Evolutionary conservation across 371 early-diverging fungal genomes (phyloP).

Genomic region (Lichtheimia ramosa): DNA sequence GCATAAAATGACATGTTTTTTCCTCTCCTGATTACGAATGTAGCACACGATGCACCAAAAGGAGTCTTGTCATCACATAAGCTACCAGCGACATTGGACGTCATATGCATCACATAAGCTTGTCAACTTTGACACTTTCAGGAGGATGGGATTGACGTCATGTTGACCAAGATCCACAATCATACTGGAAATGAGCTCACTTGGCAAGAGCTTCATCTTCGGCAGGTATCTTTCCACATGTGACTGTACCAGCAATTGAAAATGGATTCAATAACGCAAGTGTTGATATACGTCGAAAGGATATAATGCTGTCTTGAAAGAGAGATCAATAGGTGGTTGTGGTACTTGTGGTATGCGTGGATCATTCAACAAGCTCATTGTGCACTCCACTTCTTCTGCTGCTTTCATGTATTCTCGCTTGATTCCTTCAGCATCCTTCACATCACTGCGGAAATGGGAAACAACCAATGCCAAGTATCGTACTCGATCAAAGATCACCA

Average conservation of each 20-base stretch:
- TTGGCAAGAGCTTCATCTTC: constrained; percentile 85
- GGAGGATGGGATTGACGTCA: constrained; percentile 95
- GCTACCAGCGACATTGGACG: constrained; percentile 88
- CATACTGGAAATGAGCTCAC: constrained; percentile 85
- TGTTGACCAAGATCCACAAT: constrained; percentile 97
- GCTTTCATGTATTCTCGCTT: constrained; percentile 67
- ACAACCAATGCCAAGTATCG: constrained; percentile 89
- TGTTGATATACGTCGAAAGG: constrained; percentile 97
- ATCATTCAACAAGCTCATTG: constrained; percentile 59
- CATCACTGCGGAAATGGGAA: constrained; percentile 83
- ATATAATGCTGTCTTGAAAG: constrained; percentile 72
- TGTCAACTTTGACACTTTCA: constrained; percentile 88
- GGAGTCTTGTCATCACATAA: constrained; percentile 85
- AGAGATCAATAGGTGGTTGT: constrained; percentile 67
- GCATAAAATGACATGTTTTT: constrained; percentile 96
- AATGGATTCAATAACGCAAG: constrained; percentile 95
- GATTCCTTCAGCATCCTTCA: constrained; percentile 52
- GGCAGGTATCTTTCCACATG: constrained; percentile 79
- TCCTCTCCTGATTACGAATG: constrained; percentile 88
- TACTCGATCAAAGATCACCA: constrained; percentile 93
- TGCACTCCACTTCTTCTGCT: constrained; percentile 61
- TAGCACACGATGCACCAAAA: constrained; percentile 94
- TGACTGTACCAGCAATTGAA: constrained; percentile 96
- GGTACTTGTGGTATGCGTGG: constrained; percentile 56
- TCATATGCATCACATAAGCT: constrained; percentile 97